These are phyloP conservation scores for Pyrenopolyporus hunteri DNA, from an alignment of 495 filamentous ascomycete genomes.

Conservation along the genomic window DNA sequence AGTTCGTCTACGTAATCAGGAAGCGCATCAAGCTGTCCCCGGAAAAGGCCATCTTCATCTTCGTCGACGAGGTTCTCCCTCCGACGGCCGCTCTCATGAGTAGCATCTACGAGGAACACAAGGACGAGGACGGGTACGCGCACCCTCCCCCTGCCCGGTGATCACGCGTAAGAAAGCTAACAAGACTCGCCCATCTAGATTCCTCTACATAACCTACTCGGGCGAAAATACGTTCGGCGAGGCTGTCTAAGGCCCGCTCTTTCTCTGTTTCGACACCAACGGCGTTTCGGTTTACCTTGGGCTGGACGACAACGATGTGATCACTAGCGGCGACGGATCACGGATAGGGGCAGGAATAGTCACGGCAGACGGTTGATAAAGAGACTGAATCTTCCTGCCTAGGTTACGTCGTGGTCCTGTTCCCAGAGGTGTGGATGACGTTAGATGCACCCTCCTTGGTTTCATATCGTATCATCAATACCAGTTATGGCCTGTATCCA, in stretches of 20 bases:
- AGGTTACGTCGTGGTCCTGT: slow-evolving; percentile 14
- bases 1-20: slow-evolving; percentile 99
- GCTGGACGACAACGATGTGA: slow-evolving; percentile 35
- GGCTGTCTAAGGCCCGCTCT: slow-evolving; percentile 22
- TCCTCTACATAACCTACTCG: slow-evolving; percentile 79
- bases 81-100: slow-evolving; percentile 98
- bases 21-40: slow-evolving; percentile 99
- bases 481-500: slow-evolving; percentile 22
- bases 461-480: slow-evolving; percentile 32
- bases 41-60: slow-evolving; percentile 99
- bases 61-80: slow-evolving; percentile 97
- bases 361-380: slow-evolving; percentile 22
- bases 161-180: slow-evolving; percentile 35
- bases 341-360: slow-evolving; percentile 28
- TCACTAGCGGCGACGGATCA: slow-evolving; percentile 30
- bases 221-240: slow-evolving; percentile 99
- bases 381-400: slow-evolving; percentile 14
- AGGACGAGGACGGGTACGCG: slow-evolving; percentile 73
- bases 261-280: slow-evolving; percentile 8
- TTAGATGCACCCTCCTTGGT: slow-evolving; percentile 23
- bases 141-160: not conserved
- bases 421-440: slow-evolving; percentile 24
- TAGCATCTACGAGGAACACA: slow-evolving; percentile 99
- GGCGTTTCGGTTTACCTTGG: slow-evolving; percentile 37
- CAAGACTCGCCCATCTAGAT: slow-evolving; percentile 40